phyloP scores from a whole-genome alignment of 176 grass and related monocot genomes.

The Neostapfia colusana region DNA sequence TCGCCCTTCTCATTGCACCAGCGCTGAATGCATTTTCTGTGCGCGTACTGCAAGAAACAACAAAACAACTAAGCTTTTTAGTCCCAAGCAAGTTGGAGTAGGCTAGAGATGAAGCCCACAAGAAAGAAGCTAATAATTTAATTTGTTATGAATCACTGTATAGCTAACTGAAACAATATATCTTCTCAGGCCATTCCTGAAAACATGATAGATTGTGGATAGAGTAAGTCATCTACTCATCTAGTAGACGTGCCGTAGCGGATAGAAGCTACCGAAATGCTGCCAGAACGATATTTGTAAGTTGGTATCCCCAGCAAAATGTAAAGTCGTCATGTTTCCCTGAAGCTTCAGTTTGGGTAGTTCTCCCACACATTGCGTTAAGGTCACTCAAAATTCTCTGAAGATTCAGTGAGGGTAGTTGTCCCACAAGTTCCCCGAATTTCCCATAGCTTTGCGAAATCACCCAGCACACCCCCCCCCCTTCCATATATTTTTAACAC shows the following conservation, averaged over 20 bases:
- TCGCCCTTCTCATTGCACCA: constrained; percentile 98
- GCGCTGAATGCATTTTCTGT: constrained; percentile 82
- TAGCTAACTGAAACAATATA: not conserved
- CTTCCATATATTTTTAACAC: constrained; percentile 12
- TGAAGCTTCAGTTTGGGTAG: constrained; percentile 17
- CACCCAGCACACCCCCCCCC: not conserved
- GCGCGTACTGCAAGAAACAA: constrained; percentile 60
- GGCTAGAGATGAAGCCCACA: not conserved
- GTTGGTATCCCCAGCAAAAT: not conserved
- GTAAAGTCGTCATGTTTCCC: not conserved
- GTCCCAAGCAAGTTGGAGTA: too few relatives aligned
- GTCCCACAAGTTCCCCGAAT: constrained; percentile 6
- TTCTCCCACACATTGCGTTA: constrained; percentile 27
- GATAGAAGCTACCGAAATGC: not conserved
- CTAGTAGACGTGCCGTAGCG: not conserved
- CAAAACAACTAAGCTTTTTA: too few relatives aligned
- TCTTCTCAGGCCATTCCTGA: not conserved
- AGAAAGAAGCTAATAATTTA: constrained; percentile 18
- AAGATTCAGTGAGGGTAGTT: constrained; percentile 23
- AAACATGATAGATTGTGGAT: constrained; percentile 8
- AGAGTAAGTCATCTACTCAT: not conserved
- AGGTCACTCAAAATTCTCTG: not conserved
- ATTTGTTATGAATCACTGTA: not conserved
- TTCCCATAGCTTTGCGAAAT: constrained; percentile 8
- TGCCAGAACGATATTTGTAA: not conserved